phyloP scores from a whole-genome alignment of 257 asterid genomes.

The Striga asiatica region DNA sequence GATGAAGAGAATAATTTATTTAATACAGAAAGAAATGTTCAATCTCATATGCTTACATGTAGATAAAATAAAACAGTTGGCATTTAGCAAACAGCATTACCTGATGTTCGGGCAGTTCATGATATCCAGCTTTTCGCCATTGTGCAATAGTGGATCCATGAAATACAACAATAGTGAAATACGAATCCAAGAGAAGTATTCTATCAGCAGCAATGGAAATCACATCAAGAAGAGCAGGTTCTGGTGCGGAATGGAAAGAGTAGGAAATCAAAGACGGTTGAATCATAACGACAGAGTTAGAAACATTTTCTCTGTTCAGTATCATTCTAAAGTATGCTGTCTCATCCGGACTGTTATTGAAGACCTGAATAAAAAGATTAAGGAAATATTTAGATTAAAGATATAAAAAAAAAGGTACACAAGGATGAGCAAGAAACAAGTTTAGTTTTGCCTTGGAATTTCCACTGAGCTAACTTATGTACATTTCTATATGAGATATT shows the following conservation, averaged over 20 bases:
- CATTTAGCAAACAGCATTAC: constrained; percentile 31
- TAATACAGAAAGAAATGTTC: not conserved
- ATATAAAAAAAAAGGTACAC: constrained; percentile 5
- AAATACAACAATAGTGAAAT: constrained; percentile 84
- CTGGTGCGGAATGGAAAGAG: constrained; percentile 86
- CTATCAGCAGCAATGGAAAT: constrained; percentile 85
- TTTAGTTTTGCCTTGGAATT: too few species aligned
- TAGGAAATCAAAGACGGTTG: constrained; percentile 96
- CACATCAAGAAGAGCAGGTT: constrained; percentile 95
- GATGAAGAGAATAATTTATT: too few species aligned
- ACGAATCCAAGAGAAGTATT: constrained; percentile 88
- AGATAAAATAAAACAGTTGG: not conserved
- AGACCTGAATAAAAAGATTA: constrained; percentile 61
- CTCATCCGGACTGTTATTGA: constrained; percentile 99
- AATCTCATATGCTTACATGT: too few species aligned
- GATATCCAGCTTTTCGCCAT: constrained; percentile 95
- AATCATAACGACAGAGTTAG: constrained; percentile 96
- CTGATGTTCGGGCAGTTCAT: constrained; percentile 86
- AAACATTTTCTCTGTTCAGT: constrained; percentile 78
- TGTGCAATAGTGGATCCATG: constrained; percentile 94
- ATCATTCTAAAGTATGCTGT: constrained; percentile 94
- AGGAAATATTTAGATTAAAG: constrained; percentile 19
- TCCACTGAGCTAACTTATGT: too few species aligned
- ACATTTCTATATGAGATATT: too few species aligned
- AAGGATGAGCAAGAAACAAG: not conserved